Evolutionary conservation across 2,329 filamentous ascomycete genomes (phyloP), one percentile per base, ranked within the genome.

Genomic region (Periconia macrospinosa): DNA sequence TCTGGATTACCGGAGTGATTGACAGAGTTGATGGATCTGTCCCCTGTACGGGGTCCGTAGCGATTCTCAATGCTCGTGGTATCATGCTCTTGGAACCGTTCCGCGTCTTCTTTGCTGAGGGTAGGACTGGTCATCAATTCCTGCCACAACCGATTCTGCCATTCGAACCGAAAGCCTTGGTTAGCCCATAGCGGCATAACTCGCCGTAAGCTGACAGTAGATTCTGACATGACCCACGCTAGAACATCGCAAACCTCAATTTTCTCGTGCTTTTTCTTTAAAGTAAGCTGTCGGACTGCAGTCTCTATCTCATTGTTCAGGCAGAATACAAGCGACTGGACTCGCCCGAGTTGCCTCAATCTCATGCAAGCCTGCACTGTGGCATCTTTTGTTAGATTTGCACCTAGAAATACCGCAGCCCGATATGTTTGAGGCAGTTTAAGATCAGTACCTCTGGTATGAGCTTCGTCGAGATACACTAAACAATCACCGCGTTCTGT

Each of bases 391-490:
- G 84, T 87, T 1, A 91, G 59, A 3, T 77, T 75, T 0, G 85
- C 78, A 0, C 88, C 88, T 0, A 93, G 67, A 0, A 87, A 91
- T 0, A 92, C 84, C 0, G 84, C 85, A 0, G 88, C 89, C 0
- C 83, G 76, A 58, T 86, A 87, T 13, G 79, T 5, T 0, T 52
- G 52, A 0, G 87, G 88, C 0, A 91, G 69, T 33, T 81, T 82
- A 0, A 92, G 64, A 57, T 92, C 88, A 0, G 82, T 90, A 0
- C 89, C 88, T 55, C 88, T 71, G 0, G 88, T 90, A 56, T 92
- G 88, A 0, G 82, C 80, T 53, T 92, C 84, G 47, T 92, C 88
- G 0, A 92, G 75, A 50, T 86, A 92, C 0, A 91, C 77, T 0
- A 90, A 67, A 50, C 88, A 92, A 0, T 59, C 59, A 6, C 84